phyloP scores from a whole-genome alignment of 176 grass and related monocot species.

The Aegilops bicornis region DNA sequence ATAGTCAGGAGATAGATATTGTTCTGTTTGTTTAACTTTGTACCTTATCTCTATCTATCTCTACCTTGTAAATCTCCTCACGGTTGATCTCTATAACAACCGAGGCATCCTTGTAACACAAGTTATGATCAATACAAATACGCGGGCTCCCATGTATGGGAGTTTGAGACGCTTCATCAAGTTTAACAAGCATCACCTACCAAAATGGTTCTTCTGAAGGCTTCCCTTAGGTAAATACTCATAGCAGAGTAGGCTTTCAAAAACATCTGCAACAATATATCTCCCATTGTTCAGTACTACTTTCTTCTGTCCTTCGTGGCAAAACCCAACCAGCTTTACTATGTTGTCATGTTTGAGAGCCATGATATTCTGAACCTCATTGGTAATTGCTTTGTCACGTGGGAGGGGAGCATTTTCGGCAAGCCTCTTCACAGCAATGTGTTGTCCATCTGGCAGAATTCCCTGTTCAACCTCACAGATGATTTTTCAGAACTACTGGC shows the following conservation, averaged over 20 bases:
- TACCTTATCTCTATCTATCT: too few species aligned
- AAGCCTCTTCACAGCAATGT: slow-evolving; percentile 33
- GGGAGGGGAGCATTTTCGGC: neutral
- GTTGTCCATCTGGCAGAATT: neutral
- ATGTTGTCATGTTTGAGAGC: slow-evolving; percentile 1
- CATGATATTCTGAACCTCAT: slow-evolving; percentile 37
- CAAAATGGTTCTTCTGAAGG: slow-evolving; percentile 25
- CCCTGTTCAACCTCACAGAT: neutral
- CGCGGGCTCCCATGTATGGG: too few species aligned
- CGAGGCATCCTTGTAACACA: too few species aligned
- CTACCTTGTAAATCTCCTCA: too few species aligned
- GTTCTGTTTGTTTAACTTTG: too few species aligned
- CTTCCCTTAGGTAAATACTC: slow-evolving; percentile 24
- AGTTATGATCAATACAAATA: too few species aligned
- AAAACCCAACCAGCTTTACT: slow-evolving; percentile 25
- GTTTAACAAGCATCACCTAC: slow-evolving; percentile 5
- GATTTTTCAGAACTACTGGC: neutral
- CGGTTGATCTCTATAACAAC: too few species aligned
- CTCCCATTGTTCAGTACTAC: slow-evolving; percentile 21
- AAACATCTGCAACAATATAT: slow-evolving; percentile 30
- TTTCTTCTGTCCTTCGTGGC: slow-evolving; percentile 28
- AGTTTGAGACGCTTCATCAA: too few species aligned
- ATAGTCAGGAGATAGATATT: too few species aligned
- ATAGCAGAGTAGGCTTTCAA: slow-evolving; percentile 27
- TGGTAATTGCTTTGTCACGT: neutral